Evolutionary conservation across 306 rosid species (phyloP).

Genomic region (Gleditsia sinensis): DNA sequence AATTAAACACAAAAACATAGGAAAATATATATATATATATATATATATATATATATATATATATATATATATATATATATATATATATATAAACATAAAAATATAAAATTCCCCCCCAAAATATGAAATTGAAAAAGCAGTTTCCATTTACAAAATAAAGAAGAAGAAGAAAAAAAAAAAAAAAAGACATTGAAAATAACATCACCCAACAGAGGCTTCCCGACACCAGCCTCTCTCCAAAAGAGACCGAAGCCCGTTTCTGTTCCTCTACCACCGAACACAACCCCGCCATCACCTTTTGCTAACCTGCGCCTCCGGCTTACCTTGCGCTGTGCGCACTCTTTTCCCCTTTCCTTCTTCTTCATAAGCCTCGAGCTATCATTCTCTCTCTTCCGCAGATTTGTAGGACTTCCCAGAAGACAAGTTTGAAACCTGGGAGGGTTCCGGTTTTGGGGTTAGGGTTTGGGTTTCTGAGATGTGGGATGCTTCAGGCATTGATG

Average conservation of each 20-base stretch:
- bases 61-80: no score
- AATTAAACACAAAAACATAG: no score
- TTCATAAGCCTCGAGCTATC: constrained; percentile 10
- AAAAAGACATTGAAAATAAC: constrained; percentile 35
- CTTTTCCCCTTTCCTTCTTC: not conserved
- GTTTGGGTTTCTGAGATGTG: constrained; percentile 85
- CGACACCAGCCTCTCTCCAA: constrained; percentile 60
- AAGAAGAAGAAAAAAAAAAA: not conserved
- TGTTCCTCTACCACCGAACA: constrained; percentile 86
- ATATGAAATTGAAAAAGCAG: not conserved
- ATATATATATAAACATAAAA: not conserved
- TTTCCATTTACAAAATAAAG: not conserved
- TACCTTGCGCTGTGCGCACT: constrained; percentile 41
- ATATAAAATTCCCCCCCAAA: not conserved
- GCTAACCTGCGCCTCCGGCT: constrained; percentile 46
- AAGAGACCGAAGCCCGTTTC: constrained; percentile 52
- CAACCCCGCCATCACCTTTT: constrained; percentile 28
- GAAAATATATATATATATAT: no score
- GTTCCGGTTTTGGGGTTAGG: constrained; percentile 46
- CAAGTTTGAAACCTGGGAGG: not conserved
- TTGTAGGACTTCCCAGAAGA: constrained; percentile 3
- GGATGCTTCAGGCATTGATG: constrained; percentile 88
- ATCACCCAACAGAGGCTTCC: constrained; percentile 48
- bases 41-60: no score
- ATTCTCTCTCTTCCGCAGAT: constrained; percentile 13